A percentile compares a stretch with the other conserved stretches of the same genome.
Evolutionary conservation across 2,329 filamentous ascomycete species (phyloP).

Genomic region (Trichoderma sp.): DNA sequence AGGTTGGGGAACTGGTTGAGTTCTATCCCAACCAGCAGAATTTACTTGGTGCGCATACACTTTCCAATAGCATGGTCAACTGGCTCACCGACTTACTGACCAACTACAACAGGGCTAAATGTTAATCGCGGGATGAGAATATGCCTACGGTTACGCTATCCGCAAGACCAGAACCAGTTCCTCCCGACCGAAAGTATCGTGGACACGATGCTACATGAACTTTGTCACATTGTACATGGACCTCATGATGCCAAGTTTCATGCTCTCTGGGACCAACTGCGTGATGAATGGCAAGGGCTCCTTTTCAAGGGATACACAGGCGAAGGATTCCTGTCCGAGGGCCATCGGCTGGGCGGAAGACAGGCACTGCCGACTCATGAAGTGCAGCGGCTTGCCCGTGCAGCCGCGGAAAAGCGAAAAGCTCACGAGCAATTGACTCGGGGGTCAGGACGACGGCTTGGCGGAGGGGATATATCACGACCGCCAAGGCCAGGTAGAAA

Average conservation of each 20-base stretch:
- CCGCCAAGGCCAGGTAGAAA: conserved; percentile 55
- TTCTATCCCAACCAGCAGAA: conserved; percentile 76
- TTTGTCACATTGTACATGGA: conserved; percentile 82
- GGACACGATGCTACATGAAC: conserved; percentile 92
- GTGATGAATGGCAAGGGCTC: conserved; percentile 78
- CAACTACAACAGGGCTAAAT: conserved; percentile 61
- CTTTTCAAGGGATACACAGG: conserved; percentile 82
- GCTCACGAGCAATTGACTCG: conserved; percentile 54
- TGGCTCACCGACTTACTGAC: not conserved
- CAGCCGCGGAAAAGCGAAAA: conserved; percentile 69
- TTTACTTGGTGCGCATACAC: conserved; percentile 58
- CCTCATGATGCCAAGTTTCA: conserved; percentile 83
- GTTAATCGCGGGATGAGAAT: conserved; percentile 75
- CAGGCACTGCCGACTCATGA: conserved; percentile 64
- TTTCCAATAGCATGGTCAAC: conserved; percentile 24
- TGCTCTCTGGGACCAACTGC: conserved; percentile 82
- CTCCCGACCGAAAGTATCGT: conserved; percentile 75
- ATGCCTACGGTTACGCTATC: conserved; percentile 75
- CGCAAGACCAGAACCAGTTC: conserved; percentile 72
- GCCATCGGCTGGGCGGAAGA: conserved; percentile 67
- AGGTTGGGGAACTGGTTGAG: conserved; percentile 74
- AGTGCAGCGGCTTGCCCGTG: conserved; percentile 69
- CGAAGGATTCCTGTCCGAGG: conserved; percentile 79
- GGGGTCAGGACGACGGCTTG: conserved; percentile 70
- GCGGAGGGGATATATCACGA: conserved; percentile 49